Evolutionary conservation across 306 rosid species (phyloP).

Genomic region (Glycine latifolia): DNA sequence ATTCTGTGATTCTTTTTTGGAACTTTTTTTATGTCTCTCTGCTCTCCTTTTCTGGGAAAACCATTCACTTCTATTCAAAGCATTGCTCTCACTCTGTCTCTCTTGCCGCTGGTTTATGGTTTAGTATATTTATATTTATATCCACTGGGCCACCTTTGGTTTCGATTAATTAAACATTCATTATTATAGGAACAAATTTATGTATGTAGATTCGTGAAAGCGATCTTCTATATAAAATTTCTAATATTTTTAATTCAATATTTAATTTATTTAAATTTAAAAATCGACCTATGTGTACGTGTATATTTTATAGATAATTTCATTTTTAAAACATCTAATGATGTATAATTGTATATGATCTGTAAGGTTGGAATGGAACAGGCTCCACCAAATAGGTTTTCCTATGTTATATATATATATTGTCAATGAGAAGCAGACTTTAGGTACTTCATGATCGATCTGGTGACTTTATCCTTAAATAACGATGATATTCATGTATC

Average conservation of each 20-base stretch:
- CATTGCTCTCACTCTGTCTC: background rate
- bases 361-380: background rate
- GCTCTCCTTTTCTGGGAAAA: slow-evolving; percentile 5
- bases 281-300: too few species aligned
- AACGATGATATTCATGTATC: background rate
- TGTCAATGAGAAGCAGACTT: background rate
- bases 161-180: background rate
- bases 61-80: too few species aligned
- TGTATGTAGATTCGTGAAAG: background rate
- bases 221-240: background rate
- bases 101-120: background rate
- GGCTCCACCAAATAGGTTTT: background rate
- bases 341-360: background rate
- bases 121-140: background rate
- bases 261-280: too few species aligned
- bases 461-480: background rate
- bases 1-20: background rate
- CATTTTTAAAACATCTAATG: too few species aligned
- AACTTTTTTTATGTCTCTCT: background rate
- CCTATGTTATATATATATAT: background rate
- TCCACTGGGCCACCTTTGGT: background rate
- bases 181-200: background rate
- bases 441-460: background rate
- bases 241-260: too few species aligned
- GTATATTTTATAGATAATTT: too few species aligned